Evolutionary conservation across 129 eudicot species (phyloP), one percentile per base, ranked within the genome.

Genomic region (Solidago caesia): DNA sequence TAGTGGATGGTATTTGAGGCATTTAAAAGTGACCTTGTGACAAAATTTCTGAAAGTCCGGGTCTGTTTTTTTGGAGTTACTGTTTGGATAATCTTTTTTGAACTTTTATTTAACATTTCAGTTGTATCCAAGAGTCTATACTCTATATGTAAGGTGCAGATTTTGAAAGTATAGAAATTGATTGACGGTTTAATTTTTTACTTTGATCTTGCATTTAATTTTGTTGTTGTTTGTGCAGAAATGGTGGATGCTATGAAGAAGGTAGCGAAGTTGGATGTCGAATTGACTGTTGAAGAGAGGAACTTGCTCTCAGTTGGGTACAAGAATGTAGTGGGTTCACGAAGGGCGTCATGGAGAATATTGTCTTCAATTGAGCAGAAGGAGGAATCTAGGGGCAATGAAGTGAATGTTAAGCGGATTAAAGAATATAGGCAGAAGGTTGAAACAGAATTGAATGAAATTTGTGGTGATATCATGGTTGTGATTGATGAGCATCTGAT

Each of bases 231-330:
- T 62, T 46, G 58, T 79, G 75, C 67, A 91, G 97, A 91, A 83
- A 91, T 91, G 97, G 97, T 91, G 84, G 97, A 88, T 29, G 80
- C 96, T 8, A 91, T 91, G 97, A 91, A 91, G 89, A 91, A 86
- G 60, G 88, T 91, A 53, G 96, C 97, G 16, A 78, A 79, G 65
- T 73, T 91, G 82, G 86, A 91, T 69, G 91, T 86, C 70, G 97
- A 91, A 42, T 62, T 91, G 83, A 91, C 97, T 4, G 85, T 91
- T 46, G 97, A 91, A 76, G 97, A 91, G 84, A 80, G 97, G 84
- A 91, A 91, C 88, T 76, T 91, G 74, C 88, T 91, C 11, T 91
- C 97, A 6, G 97, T 91, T 14, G 97, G 97, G 49, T 91, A 91
- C 87, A 91, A 91, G 82, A 91, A 91, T n/a, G 96, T 91, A 63